phyloP scores from a whole-genome alignment of 768 basidiomycete species.

The Naganishia randhawae region DNA sequence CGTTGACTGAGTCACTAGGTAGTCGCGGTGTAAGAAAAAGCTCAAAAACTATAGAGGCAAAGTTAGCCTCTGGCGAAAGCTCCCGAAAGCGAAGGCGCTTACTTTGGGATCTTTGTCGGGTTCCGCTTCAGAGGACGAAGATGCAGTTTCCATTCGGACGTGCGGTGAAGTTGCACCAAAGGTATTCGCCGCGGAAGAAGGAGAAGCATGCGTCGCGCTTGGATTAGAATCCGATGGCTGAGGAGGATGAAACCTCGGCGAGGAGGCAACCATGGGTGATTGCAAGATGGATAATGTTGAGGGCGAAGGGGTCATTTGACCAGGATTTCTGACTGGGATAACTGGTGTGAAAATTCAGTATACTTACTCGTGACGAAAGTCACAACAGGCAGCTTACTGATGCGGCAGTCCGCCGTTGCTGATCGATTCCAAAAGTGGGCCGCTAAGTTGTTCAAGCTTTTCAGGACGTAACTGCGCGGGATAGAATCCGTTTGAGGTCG shows the following conservation, averaged over 20 bases:
- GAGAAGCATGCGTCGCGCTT: background rate
- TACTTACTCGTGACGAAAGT: background rate
- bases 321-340: slow-evolving; percentile 29
- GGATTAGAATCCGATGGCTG: background rate
- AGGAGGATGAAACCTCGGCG: background rate
- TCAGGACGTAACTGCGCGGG: slow-evolving; percentile 32
- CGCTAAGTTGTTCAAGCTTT: slow-evolving; percentile 37
- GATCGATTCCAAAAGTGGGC: slow-evolving; percentile 38
- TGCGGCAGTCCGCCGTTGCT: slow-evolving; percentile 34
- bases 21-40: slow-evolving; percentile 65
- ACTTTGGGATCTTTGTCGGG: slow-evolving; percentile 27
- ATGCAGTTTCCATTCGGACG: background rate
- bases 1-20: slow-evolving; percentile 71
- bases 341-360: slow-evolving; percentile 14
- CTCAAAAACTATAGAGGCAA: slow-evolving; percentile 32
- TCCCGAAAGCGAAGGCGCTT: slow-evolving; percentile 19
- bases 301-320: slow-evolving; percentile 28
- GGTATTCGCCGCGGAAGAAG: slow-evolving; percentile 14
- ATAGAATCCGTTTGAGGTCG: slow-evolving; percentile 13
- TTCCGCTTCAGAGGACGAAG: slow-evolving; percentile 4
- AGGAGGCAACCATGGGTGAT: background rate
- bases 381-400: slow-evolving; percentile 33
- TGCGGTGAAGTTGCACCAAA: slow-evolving; percentile 24
- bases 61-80: slow-evolving; percentile 23
- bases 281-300: slow-evolving; percentile 4